Base-by-base conservation (phyloP, 2,329 filamentous ascomycete species). In the Sporothrix inflata region DNA sequence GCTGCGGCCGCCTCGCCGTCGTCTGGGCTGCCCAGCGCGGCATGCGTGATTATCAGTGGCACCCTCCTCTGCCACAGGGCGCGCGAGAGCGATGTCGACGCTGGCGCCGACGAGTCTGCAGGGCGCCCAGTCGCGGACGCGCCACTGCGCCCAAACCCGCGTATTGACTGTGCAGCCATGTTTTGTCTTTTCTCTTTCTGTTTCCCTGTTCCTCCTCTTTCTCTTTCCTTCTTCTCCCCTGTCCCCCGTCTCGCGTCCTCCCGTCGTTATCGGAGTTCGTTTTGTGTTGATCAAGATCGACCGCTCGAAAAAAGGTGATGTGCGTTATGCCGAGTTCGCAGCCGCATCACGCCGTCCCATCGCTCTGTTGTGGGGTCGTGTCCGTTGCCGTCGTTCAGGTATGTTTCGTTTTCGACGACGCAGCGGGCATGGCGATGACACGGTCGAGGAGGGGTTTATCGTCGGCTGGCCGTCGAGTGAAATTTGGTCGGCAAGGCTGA, bases 21-120 rank as follows among this genome's bases (percentile, higher is more conserved):
- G 21, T 70, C 55, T 5, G 57, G 38, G 12, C 70, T 49, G 24
- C 73, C 69, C 9, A 75, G 55, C 1, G 82, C 81, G 16, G 82
- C 79, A 79, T 89, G 86, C 1, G 84, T 87, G 76, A 90, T 86
- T 79, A 84, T 80, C 65, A 90, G 79, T 9, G 88, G 87, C 72
- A 89, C 82, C 72, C 84, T 83, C 72, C 86, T 81, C 74, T 80
- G 80, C 88, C 88, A 90, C 74, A 89, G 85, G 47, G 83, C 79
- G 76, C 86, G 83, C 12, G 86, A 78, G 72, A 85, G 72, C 19
- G 73, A 69, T 21, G 57, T 55, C 11, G 55, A 34, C 34, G 66
- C n/a, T 6, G 55, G n/a, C 19, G 55, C 21, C 8, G 45, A 14
- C 16, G 71, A 51, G 49, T 21, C 38, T 38, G 34, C 5, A 42